Percentiles rank a stretch among this genome's conserved stretches.
These are phyloP conservation scores for Acer negundo DNA, from an alignment of 345 rosid species.

Conservation along the genomic window DNA sequence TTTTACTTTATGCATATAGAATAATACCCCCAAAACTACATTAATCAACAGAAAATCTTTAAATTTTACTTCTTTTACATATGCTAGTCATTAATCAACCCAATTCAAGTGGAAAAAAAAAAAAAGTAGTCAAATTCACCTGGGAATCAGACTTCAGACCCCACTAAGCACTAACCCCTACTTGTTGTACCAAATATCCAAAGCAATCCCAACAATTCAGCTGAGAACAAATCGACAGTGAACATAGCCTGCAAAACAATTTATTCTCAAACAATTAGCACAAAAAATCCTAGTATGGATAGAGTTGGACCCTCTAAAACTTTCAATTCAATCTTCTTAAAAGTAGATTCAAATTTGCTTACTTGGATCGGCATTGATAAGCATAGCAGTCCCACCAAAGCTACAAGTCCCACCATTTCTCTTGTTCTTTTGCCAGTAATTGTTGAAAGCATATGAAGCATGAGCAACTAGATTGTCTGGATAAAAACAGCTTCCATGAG, in stretches of 20 bases:
- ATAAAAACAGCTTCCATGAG: conserved; percentile 58
- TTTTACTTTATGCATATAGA: neutral
- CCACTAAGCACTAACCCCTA: conserved; percentile 1
- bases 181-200: conserved; percentile 8
- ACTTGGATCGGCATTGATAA: conserved; percentile 73
- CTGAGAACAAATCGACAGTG: conserved; percentile 58
- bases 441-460: conserved; percentile 73
- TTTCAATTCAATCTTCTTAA: too few species aligned
- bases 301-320: too few species aligned
- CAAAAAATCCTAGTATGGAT: too few species aligned
- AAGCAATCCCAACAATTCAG: conserved; percentile 32
- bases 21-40: neutral
- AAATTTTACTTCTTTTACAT: neutral
- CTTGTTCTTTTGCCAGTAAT: conserved; percentile 74
- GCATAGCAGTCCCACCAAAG: conserved; percentile 80
- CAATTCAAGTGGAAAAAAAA: neutral
- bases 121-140: conserved; percentile 8
- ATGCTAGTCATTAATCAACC: neutral
- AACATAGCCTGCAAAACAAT: conserved; percentile 53
- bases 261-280: too few species aligned
- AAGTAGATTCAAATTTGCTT: conserved; percentile 9
- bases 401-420: conserved; percentile 60
- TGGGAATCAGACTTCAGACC: conserved; percentile 24
- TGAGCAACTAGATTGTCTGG: conserved; percentile 67
- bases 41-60: neutral